phyloP scores from a whole-genome alignment of 441 rosid genomes.

The Daphne laureola region DNA sequence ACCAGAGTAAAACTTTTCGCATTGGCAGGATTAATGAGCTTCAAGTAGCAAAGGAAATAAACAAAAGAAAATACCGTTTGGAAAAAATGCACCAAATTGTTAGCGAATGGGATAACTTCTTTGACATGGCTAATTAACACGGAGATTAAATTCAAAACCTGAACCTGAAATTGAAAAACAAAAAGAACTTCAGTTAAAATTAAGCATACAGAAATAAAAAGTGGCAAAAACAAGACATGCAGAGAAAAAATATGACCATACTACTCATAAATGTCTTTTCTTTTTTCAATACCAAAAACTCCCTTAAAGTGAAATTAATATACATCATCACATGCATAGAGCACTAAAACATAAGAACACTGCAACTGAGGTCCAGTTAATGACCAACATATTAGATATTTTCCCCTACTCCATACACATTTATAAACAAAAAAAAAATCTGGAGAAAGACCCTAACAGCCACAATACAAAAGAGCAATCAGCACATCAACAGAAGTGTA shows the following conservation, averaged over 20 bases:
- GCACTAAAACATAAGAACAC: background rate
- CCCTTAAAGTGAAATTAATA: no score
- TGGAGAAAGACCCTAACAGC: background rate
- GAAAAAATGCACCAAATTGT: slow-evolving; percentile 81
- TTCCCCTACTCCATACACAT: background rate
- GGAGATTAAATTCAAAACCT: slow-evolving; percentile 88
- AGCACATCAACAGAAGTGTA: slow-evolving; percentile 5
- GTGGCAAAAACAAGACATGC: no score
- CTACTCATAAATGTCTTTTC: no score
- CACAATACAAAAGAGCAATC: background rate
- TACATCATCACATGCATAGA: no score
- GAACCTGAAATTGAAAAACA: slow-evolving; percentile 85
- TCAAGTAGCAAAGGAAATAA: background rate
- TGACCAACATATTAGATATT: background rate
- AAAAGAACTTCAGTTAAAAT: background rate
- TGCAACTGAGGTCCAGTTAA: background rate
- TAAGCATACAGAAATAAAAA: background rate
- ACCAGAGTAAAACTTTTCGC: no score
- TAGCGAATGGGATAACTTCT: slow-evolving; percentile 70
- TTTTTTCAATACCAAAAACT: no score
- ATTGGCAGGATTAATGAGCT: background rate
- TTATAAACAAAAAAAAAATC: background rate
- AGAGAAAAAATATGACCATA: no score
- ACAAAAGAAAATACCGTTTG: slow-evolving; percentile 47
- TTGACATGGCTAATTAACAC: slow-evolving; percentile 75